Evolutionary conservation across 208 protist genomes (phyloP), one percentile per base, ranked within the genome.

Genomic region (Angomonas ambiguus): DNA sequence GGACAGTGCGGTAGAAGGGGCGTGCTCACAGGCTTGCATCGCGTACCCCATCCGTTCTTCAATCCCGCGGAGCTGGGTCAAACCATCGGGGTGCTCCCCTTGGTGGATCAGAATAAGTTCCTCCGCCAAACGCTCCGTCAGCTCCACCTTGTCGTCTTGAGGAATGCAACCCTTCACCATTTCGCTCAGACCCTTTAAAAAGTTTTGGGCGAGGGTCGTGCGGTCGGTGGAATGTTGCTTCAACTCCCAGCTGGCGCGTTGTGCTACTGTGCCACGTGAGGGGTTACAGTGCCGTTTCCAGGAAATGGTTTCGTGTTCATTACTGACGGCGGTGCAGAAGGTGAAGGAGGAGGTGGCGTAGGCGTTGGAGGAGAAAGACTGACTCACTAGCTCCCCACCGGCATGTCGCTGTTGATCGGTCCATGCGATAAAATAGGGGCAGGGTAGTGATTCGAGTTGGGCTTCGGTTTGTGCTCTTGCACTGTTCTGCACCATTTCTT

Each of bases 351-450:
- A 65, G 33, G 61, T 77, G 32, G 66, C 74, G 67, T 83, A 88
- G 57, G 80, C 79, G n/a, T 74, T 51, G 18, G 74, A 76, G 32
- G 83, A 83, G 59, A 92, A 92, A 38, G 72, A 74, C 53, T 71
- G 70, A 49, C 87, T 91, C 27, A 79, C 75, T 41, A 82, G 61
- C 41, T 80, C 82, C n/a, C 88, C 88, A 65, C 81, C 83, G 34
- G 83, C 81, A 69, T 95, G 81, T n/a, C 80, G 86, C 78, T 95
- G 90, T 74, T 82, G 76, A 58, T 95, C 84, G 2, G 77, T 85
- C n/a, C 89, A 76, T 1, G 62, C 71, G 69, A 95, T 84, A 25
- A 65, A 59, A 65, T 95, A 95, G 25, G 70, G 49, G 53, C 49
- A 65, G 48, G 33, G 31, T 31, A 34, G 33, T 18, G 45, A 30